Evolutionary conservation across 179 eudicot species (phyloP), one percentile per base, ranked within the genome.

Genomic region (Carnegiea gigantea): DNA sequence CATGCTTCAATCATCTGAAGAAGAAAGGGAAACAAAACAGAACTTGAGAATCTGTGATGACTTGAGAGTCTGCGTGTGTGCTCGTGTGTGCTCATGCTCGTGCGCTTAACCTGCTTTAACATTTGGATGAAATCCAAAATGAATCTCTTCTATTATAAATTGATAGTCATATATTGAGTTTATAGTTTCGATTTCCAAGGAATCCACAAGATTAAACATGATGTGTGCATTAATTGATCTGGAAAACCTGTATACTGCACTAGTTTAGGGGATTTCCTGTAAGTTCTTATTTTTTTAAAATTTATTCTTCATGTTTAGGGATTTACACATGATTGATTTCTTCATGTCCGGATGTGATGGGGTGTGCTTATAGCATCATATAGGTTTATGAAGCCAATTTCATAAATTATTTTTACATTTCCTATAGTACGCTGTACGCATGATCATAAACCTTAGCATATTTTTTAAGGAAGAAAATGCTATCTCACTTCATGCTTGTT

Each of bases 361-460:
- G 57, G 14, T 40, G 17, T 49, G 48, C 28, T 46, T 48, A 48
- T 9, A 43, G n/a, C 4, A 24, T 46, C 12, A 24, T 48, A 70
- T 62, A 70, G 43, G 6, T 78, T 68, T 67, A 23, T 68, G 28
- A 11, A 30, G 65, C 59, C 21, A 79, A 12, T 57, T 80, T 30
- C 21, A 44, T 26, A 7, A 15, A 24, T 78, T 79, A 14, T 53
- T 20, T 33, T 7, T 6, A 68, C 15, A 21, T 57, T 24, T 57
- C 40, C 60, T 48, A 4, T 24, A 9, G 5, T 62, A 62, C 20
- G 18, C 20, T 57, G 64, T 40, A 43, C 15, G 26, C 21, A 24
- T 65, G 71, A 23, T 28, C 59, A 78, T 70, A 62, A 48, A 71
- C 24, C n/a, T 28, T 71, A 51, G 68, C 36, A 33, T 67, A 36